Evolutionary conservation across 2,329 filamentous ascomycete genomes (phyloP).

Genomic region (Acrocalymma vagum): DNA sequence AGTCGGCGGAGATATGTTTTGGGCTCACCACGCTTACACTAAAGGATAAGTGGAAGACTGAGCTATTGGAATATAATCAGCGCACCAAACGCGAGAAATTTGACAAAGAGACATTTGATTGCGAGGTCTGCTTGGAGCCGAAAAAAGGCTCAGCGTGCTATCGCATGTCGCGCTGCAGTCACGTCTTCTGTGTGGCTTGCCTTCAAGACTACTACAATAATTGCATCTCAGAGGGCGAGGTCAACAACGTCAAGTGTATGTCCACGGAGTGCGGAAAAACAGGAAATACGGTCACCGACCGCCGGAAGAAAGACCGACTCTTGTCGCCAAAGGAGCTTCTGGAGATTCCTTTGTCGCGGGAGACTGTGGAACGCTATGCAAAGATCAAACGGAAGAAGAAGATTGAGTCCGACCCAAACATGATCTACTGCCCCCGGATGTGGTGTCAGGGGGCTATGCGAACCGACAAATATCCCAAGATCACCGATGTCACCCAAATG

Average conservation of each 20-base stretch:
- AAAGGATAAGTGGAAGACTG: constrained; percentile 65
- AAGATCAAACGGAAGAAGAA: constrained; percentile 91
- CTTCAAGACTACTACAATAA: constrained; percentile 89
- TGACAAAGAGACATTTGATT: constrained; percentile 85
- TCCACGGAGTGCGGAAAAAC: constrained; percentile 74
- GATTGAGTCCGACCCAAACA: constrained; percentile 89
- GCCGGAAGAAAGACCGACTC: constrained; percentile 63
- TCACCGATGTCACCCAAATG: constrained; percentile 50
- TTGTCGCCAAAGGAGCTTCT: constrained; percentile 84
- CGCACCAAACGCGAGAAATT: constrained; percentile 78
- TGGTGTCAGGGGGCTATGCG: constrained; percentile 92
- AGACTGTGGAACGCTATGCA: constrained; percentile 84
- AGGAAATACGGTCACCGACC: constrained; percentile 15
- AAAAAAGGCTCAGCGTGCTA: constrained; percentile 88
- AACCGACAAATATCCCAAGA: constrained; percentile 60
- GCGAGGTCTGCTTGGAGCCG: constrained; percentile 87
- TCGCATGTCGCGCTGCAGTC: constrained; percentile 80
- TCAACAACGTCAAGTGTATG: constrained; percentile 81
- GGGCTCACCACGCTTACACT: constrained; percentile 59
- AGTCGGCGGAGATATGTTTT: constrained; percentile 65
- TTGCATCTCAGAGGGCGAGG: constrained; percentile 85
- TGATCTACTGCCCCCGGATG: constrained; percentile 87
- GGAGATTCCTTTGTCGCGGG: constrained; percentile 61
- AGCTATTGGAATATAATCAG: constrained; percentile 80
- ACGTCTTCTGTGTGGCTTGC: constrained; percentile 92